Percentiles rank a stretch among this genome's conserved stretches.
Evolutionary conservation across 192 early-diverging fungal species (phyloP).

Genomic region (Backusella circina): DNA sequence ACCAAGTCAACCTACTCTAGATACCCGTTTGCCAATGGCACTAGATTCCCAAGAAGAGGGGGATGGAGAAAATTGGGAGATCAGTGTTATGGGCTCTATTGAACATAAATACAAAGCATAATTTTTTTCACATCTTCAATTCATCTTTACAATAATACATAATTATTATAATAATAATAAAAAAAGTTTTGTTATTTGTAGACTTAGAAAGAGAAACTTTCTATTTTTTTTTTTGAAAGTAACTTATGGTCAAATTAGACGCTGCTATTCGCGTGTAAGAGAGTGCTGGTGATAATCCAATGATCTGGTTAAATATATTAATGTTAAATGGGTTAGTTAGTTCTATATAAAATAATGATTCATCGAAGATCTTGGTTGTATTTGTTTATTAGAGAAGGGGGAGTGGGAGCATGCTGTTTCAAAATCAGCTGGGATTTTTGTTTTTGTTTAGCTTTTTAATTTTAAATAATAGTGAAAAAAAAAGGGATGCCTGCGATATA

Average conservation of each 20-base stretch:
- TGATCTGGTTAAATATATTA: neutral
- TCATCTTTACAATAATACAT: neutral
- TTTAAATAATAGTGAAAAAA: neutral
- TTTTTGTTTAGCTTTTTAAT: neutral
- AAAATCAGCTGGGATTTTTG: neutral
- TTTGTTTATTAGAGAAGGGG: neutral
- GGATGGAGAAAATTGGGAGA: neutral
- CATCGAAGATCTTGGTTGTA: neutral
- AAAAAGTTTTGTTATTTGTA: neutral
- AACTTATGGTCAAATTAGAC: too few relatives aligned
- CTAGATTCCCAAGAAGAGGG: neutral
- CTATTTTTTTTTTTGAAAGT: neutral
- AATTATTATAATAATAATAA: neutral
- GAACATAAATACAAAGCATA: neutral
- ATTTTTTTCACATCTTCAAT: neutral
- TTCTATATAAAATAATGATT: neutral
- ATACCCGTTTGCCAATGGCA: conserved; percentile 5
- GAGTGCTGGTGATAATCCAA: too few relatives aligned
- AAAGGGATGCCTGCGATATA: neutral
- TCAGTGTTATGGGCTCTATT: neutral
- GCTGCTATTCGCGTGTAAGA: neutral
- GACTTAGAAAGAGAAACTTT: neutral
- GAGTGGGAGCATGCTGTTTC: neutral
- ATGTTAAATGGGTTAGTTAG: neutral
- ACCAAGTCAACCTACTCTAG: neutral